These are phyloP conservation scores for Scenedesmus sp. DNA, from an alignment of 163 green algal genomes.

Conservation along the genomic window DNA sequence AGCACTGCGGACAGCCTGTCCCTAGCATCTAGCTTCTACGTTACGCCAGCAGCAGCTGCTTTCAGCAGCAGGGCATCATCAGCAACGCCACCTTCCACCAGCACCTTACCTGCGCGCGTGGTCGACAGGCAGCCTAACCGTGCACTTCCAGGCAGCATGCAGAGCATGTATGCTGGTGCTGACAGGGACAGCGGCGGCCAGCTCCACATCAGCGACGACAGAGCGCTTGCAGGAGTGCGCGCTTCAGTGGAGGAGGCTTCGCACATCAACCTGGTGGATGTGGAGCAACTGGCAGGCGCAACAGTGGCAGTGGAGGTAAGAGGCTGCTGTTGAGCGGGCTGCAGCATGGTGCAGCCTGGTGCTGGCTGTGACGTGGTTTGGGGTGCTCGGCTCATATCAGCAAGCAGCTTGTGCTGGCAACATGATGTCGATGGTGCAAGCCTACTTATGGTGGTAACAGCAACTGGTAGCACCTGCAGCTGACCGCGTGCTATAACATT, in stretches of 20 bases:
- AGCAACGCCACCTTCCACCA: neutral
- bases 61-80: neutral
- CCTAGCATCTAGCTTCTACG: neutral
- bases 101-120: neutral
- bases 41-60: neutral
- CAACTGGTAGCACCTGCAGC: neutral
- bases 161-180: neutral
- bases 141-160: neutral
- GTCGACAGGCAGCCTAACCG: neutral
- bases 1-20: neutral
- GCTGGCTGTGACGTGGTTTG: neutral
- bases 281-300: neutral
- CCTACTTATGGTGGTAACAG: neutral
- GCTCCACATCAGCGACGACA: neutral
- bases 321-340: neutral
- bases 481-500: neutral
- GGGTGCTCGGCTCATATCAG: neutral
- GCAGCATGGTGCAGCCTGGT: neutral
- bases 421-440: neutral
- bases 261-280: constrained; percentile 8
- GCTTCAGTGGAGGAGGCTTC: constrained; percentile 11
- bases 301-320: constrained; percentile 26
- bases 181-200: no score
- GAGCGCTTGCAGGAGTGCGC: neutral
- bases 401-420: neutral